These are phyloP conservation scores for Beauveria sp. DNA, from an alignment of 2,329 filamentous ascomycete genomes.

Conservation along the genomic window DNA sequence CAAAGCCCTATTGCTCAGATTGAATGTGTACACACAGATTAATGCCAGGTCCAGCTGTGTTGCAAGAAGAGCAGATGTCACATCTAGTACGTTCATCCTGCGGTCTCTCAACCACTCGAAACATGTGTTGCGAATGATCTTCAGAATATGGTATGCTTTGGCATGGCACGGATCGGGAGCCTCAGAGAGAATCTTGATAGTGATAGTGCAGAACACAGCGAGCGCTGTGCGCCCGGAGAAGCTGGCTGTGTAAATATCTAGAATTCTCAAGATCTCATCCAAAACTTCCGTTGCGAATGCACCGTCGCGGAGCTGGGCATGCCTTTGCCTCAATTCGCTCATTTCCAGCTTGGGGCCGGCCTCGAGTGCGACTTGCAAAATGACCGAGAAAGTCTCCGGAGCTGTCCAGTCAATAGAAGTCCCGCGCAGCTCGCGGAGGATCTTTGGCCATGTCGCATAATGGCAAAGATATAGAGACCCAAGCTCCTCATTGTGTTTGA, in stretches of 20 bases:
- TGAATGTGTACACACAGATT: not conserved
- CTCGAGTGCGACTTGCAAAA: not conserved
- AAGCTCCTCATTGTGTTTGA: slow-evolving; percentile 18
- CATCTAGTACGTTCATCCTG: not conserved
- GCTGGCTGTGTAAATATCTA: not conserved
- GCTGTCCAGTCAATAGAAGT: slow-evolving; percentile 4
- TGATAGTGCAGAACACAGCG: not conserved
- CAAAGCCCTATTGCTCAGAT: not conserved
- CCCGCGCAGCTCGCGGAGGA: not conserved
- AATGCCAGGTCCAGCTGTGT: not conserved
- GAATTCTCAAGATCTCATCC: not conserved
- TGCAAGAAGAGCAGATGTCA: not conserved
- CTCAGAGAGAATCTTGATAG: not conserved
- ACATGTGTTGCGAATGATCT: not conserved
- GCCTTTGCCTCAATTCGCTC: too few relatives aligned
- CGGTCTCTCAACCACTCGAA: not conserved
- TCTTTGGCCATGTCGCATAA: not conserved
- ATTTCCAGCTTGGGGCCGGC: not conserved
- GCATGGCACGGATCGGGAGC: not conserved
- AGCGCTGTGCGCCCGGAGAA: not conserved
- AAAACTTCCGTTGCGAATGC: not conserved
- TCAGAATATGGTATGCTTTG: fast-evolving
- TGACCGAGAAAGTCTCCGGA: not conserved
- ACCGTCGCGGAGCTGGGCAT: fast-evolving
- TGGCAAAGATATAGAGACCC: not conserved